These are phyloP conservation scores for Talaromyces sp. DNA, from an alignment of 2,329 filamentous ascomycete species.

Conservation along the genomic window DNA sequence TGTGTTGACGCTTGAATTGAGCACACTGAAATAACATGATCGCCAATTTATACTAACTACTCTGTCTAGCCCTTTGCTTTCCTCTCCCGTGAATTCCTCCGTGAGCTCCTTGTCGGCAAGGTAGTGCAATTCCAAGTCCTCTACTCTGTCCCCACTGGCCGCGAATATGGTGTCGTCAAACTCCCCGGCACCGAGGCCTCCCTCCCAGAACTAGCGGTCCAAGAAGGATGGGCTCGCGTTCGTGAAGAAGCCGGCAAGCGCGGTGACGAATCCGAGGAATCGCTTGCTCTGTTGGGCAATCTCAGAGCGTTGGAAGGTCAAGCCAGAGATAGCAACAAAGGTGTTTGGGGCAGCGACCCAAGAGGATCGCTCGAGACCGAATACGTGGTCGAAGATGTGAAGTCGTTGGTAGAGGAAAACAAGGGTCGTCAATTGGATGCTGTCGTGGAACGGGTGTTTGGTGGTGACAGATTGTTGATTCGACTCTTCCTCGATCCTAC, in stretches of 20 bases:
- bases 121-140: constrained; percentile 78
- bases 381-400: constrained; percentile 76
- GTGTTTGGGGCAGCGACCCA: constrained; percentile 70
- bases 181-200: constrained; percentile 67
- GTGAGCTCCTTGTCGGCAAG: constrained; percentile 81
- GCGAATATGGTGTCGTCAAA: constrained; percentile 81
- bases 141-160: constrained; percentile 79
- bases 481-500: constrained; percentile 76
- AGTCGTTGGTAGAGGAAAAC: constrained; percentile 73
- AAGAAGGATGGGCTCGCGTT: constrained; percentile 89
- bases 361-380: constrained; percentile 69
- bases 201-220: constrained; percentile 78
- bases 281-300: constrained; percentile 68
- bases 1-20: neutral
- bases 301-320: constrained; percentile 74
- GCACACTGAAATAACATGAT: neutral
- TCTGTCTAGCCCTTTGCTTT: constrained; percentile 70
- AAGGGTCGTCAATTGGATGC: constrained; percentile 83
- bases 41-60: neutral
- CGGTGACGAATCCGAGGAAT: constrained; percentile 81
- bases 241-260: constrained; percentile 84
- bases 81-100: constrained; percentile 89
- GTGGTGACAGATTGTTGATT: constrained; percentile 84
- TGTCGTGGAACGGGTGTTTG: constrained; percentile 86
- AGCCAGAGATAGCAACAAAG: constrained; percentile 75